A percentile compares a stretch with the other conserved stretches of the same genome.
phyloP scores from a whole-genome alignment of 345 rosid species.

The Clausena lansium region DNA sequence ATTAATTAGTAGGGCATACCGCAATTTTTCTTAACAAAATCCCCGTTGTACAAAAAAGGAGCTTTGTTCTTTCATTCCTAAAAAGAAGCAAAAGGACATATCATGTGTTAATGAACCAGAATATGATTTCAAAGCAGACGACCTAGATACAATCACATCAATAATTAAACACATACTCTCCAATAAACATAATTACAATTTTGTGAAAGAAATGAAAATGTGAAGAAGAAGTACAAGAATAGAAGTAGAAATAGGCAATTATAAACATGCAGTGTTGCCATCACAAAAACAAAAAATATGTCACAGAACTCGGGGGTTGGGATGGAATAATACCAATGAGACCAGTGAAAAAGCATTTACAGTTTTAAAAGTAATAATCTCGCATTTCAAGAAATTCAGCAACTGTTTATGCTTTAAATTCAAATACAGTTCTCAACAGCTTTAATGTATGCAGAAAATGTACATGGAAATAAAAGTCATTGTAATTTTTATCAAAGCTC shows the following conservation, averaged over 20 bases:
- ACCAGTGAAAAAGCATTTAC: background rate
- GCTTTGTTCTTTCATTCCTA: slow-evolving; percentile 89
- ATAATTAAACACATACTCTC: background rate
- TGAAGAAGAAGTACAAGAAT: background rate
- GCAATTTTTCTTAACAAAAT: slow-evolving; percentile 83
- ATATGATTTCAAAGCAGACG: background rate
- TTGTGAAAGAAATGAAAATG: background rate
- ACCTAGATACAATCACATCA: background rate
- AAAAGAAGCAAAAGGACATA: slow-evolving; percentile 16
- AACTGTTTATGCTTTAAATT: background rate
- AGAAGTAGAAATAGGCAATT: background rate
- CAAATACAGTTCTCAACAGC: background rate
- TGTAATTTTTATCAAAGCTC: background rate
- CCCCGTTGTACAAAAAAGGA: slow-evolving; percentile 92
- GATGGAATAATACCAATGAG: background rate
- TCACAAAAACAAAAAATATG: background rate
- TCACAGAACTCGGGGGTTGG: too few species aligned
- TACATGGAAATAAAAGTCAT: background rate
- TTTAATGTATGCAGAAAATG: background rate
- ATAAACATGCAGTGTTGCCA: background rate
- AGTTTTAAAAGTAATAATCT: background rate
- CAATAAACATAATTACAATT: background rate
- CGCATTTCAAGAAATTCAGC: slow-evolving; percentile 6
- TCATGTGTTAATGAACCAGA: background rate
- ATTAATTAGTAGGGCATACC: slow-evolving; percentile 36